Conservation (phyloP, 352 stramenopile species). For the Globisporangium takayamanum region DNA sequence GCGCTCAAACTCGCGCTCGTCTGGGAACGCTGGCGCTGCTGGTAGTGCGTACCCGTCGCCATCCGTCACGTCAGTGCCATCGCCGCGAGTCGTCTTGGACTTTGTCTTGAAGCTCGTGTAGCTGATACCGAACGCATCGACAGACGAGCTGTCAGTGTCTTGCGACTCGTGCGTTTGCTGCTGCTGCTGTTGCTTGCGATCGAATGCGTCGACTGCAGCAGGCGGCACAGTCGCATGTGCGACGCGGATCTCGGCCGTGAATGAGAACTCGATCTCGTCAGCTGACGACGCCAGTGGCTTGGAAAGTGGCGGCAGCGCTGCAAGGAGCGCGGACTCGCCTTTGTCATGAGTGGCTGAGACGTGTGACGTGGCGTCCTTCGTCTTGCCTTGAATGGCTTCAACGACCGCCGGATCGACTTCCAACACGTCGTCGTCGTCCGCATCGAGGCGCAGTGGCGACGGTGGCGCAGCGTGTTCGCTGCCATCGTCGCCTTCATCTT, state of each 20-base stretch:
- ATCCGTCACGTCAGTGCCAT: neutral
- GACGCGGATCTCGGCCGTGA: constrained; percentile 27
- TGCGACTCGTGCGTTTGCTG: constrained; percentile 3
- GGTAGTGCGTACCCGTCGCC: constrained; percentile 25
- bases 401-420: constrained; percentile 33
- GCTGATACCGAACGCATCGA: constrained; percentile 45
- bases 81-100: neutral
- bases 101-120: constrained; percentile 51
- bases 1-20: constrained; percentile 41
- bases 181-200: constrained; percentile 16
- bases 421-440: constrained; percentile 33
- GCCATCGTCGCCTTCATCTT: constrained; percentile 30
- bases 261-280: constrained; percentile 16
- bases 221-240: constrained; percentile 22
- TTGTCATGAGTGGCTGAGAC: neutral
- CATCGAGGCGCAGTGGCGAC: constrained; percentile 14
- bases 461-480: constrained; percentile 2
- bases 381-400: constrained; percentile 15
- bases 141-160: constrained; percentile 6
- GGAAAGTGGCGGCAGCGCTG: neutral
- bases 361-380: neutral
- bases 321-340: constrained; percentile 2
- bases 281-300: neutral
- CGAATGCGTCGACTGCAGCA: constrained; percentile 10
- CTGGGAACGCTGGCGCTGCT: constrained; percentile 34